A percentile compares a stretch with the other conserved stretches of the same genome.
phyloP scores from a whole-genome alignment of 371 early-diverging fungal species.

The Mortierella sp. region DNA sequence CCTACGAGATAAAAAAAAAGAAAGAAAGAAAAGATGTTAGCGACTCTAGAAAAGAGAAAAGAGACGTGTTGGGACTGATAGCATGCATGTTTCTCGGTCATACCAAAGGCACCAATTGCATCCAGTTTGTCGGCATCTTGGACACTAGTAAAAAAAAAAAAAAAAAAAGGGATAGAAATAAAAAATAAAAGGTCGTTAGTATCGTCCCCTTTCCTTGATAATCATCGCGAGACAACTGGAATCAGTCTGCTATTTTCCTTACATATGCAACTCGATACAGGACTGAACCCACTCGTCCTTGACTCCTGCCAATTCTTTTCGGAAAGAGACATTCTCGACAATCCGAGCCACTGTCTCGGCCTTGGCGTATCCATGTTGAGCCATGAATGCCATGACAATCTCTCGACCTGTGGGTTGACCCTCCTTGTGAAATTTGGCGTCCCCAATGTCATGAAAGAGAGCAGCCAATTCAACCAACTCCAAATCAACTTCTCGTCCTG shows the following conservation, averaged over 20 bases:
- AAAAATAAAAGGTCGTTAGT: neutral
- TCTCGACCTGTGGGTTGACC: conserved; percentile 60
- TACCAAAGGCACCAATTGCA: conserved; percentile 85
- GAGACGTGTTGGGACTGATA: neutral
- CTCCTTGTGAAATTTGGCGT: conserved; percentile 70
- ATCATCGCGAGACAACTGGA: too few species aligned
- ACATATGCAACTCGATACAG: conserved; percentile 73
- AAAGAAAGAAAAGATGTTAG: neutral
- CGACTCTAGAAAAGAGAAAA: neutral
- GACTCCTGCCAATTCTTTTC: conserved; percentile 72
- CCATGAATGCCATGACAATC: conserved; percentile 60
- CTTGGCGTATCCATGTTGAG: conserved; percentile 50
- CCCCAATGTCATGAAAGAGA: conserved; percentile 81
- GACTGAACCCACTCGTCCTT: conserved; percentile 65
- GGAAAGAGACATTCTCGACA: conserved; percentile 74
- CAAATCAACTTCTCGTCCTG: conserved; percentile 57
- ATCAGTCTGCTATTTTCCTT: too few species aligned
- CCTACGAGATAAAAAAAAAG: conserved; percentile 41
- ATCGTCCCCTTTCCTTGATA: neutral
- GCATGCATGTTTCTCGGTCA: neutral
- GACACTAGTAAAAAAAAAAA: conserved; percentile 56
- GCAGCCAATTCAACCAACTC: conserved; percentile 77
- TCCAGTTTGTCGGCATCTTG: conserved; percentile 87
- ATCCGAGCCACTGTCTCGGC: conserved; percentile 66
- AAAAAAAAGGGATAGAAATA: neutral